Evolutionary conservation across 2,329 filamentous ascomycete species (phyloP), one percentile per base, ranked within the genome.

Genomic region (Fusarium marasasianum): DNA sequence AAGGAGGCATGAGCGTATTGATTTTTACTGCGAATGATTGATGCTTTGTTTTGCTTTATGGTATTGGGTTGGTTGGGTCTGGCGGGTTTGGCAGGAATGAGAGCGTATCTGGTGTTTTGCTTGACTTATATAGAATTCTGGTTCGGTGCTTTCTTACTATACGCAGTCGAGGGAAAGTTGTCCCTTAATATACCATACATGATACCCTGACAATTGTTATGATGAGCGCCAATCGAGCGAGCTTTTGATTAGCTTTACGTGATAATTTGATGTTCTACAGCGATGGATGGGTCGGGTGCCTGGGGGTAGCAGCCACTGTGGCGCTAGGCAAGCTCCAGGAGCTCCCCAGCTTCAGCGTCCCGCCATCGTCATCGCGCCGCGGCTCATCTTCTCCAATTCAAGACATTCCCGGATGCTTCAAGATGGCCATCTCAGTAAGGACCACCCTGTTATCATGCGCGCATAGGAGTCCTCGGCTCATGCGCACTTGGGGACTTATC

Each of bases 351-450:
- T 70, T 51, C 65, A 73, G 69, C 47, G 63, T 79, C 79, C 79
- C 78, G 57, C 76, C 73, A 76, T 79, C 80, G 79, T 81, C 79
- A 81, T 81, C 73, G 79, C 76, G 75, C 72, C 53, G 61, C 63
- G 40, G 64, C 57, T 58, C 69, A 69, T 66, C 60, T 75, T 76
- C 66, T 50, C 70, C 63, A 76, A 68, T 67, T 65, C 74, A 76
- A 60, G 66, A 66, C 64, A 50, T 59, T 69, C 66, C 54, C 68
- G 53, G 41, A 79, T 80, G 80, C 78, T 72, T 77, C 78, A 80
- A 78, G 68, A 82, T 82, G 80, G 80, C 80, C 56, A 81, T 82
- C 71, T 82, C 80, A 76, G 80, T 82, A 77, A 61, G 68, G 50
- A 75, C 13, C 35, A 26, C 41, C 59, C 47, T 63, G 3, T 15